Conservation (phyloP, 2,329 filamentous ascomycete species). For the Diaporthe nobilis region DNA sequence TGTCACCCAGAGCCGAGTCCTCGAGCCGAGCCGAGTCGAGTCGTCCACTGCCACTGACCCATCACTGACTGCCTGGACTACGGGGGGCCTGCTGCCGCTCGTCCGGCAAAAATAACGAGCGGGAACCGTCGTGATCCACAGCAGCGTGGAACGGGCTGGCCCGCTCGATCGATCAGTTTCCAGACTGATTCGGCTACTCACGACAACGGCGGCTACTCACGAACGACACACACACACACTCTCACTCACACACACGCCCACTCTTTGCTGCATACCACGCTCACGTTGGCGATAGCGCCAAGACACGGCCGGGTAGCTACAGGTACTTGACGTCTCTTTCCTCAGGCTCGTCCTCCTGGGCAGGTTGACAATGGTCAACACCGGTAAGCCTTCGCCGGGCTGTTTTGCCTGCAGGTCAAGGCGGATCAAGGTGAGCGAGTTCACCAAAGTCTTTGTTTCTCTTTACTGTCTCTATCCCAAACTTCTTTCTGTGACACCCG, state of each 20-base stretch:
- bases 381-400: conserved; percentile 42
- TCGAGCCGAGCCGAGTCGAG: not conserved
- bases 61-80: not conserved
- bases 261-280: not conserved
- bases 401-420: conserved; percentile 41
- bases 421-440: conserved; percentile 40
- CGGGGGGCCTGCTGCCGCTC: not conserved
- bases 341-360: not conserved
- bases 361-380: conserved; percentile 39
- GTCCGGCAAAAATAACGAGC: conserved; percentile 8
- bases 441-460: not conserved
- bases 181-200: conserved; percentile 13
- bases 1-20: not conserved
- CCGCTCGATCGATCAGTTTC: conserved; percentile 2
- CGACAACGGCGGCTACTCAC: conserved; percentile 4
- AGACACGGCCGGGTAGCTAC: not conserved
- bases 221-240: not conserved
- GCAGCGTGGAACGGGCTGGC: conserved; percentile 28
- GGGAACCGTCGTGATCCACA: conserved; percentile 21
- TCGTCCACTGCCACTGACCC: not conserved
- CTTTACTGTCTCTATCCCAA: not conserved
- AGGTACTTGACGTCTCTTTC: not conserved
- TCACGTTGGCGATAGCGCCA: not conserved
- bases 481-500: no score
- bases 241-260: not conserved